phyloP scores from a whole-genome alignment of 257 asterid genomes.

The Rubia yunnanensis region DNA sequence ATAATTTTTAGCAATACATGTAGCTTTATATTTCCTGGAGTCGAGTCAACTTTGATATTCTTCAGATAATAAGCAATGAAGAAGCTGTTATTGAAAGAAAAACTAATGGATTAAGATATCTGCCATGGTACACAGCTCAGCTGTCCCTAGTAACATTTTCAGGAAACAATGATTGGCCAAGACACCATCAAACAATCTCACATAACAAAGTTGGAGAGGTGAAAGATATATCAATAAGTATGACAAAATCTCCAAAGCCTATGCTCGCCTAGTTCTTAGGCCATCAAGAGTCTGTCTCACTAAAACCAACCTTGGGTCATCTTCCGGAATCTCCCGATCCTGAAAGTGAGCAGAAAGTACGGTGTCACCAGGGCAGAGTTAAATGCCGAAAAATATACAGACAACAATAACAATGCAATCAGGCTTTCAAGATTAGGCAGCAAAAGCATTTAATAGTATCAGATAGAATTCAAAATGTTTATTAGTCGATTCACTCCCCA shows the following conservation, averaged over 20 bases:
- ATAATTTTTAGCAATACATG: too few relatives aligned
- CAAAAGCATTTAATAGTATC: too few relatives aligned
- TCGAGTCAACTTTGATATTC: too few relatives aligned
- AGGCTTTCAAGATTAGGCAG: not conserved
- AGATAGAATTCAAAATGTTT: not conserved
- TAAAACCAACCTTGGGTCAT: constrained; percentile 60
- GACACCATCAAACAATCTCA: not conserved
- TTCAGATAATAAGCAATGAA: too few relatives aligned
- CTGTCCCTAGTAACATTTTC: too few relatives aligned
- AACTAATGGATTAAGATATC: too few relatives aligned
- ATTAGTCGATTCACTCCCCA: not conserved
- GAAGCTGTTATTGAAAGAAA: too few relatives aligned
- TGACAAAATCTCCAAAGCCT: constrained; percentile 3
- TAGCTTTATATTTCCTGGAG: too few relatives aligned
- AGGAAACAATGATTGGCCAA: not conserved
- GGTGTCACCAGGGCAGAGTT: not conserved
- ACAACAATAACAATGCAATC: not conserved
- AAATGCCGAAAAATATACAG: not conserved
- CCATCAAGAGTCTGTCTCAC: constrained; percentile 40
- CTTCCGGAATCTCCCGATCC: constrained; percentile 79
- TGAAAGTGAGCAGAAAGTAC: constrained; percentile 22
- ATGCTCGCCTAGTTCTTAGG: constrained; percentile 30
- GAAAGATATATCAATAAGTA: constrained; percentile 1
- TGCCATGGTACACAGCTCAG: too few relatives aligned
- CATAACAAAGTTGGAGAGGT: not conserved